Evolutionary conservation across 202 grass and related monocot genomes (phyloP).

Genomic region (Miscanthus sacchariflorus): DNA sequence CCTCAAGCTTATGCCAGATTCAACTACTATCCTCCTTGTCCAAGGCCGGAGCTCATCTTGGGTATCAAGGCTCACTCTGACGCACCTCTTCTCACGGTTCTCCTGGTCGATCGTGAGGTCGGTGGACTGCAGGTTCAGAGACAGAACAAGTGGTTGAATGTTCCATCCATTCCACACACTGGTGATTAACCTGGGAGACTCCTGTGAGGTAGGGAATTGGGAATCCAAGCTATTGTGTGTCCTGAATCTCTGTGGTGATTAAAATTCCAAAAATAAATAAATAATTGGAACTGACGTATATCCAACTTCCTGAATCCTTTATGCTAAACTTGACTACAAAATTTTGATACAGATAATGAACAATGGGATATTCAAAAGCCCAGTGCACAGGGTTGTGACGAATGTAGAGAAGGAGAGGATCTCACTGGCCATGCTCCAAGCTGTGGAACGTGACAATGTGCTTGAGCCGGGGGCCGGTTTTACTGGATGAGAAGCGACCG

Average conservation of each 20-base stretch:
- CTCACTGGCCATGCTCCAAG: conserved; percentile 10
- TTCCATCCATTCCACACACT: not conserved
- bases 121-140: conserved; percentile 46
- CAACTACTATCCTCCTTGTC: conserved; percentile 31
- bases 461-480: conserved; percentile 37
- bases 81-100: conserved; percentile 31
- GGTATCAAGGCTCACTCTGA: conserved; percentile 60
- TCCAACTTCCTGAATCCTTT: not conserved
- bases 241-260: not conserved
- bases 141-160: not conserved
- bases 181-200: not conserved
- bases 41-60: conserved; percentile 47
- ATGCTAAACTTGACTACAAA: not conserved
- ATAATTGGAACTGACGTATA: too few relatives aligned
- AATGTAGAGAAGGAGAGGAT: conserved; percentile 48
- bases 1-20: conserved; percentile 10
- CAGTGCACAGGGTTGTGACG: conserved; percentile 44
- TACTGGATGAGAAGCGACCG: not conserved
- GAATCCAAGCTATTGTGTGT: not conserved
- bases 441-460: not conserved
- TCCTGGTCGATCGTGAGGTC: conserved; percentile 48
- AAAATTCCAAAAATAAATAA: not conserved
- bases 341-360: conserved; percentile 43
- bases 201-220: not conserved
- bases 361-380: conserved; percentile 47